These are phyloP conservation scores for Saccharomyces hybrid DNA, from an alignment of 1,139 yeast genomes.

Conservation along the genomic window DNA sequence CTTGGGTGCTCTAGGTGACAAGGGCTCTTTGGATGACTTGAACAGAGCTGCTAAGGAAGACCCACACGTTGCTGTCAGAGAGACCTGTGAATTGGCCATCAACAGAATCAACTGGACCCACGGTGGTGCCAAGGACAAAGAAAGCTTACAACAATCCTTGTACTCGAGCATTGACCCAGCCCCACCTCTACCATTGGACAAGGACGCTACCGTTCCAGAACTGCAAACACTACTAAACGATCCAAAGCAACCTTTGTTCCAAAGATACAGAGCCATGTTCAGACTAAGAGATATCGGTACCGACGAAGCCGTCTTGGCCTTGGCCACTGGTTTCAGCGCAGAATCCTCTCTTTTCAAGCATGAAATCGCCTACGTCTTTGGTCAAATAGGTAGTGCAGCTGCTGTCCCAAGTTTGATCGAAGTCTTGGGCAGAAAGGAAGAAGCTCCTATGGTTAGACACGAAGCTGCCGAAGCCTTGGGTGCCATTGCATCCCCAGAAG, in stretches of 20 bases:
- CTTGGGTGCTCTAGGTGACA: conserved; percentile 88
- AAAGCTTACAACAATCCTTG: conserved; percentile 64
- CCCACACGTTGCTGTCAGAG: conserved; percentile 81
- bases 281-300: conserved; percentile 91
- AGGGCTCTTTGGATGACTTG: conserved; percentile 62
- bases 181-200: conserved; percentile 76
- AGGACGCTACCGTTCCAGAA: conserved; percentile 51
- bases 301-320: conserved; percentile 84
- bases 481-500: conserved; percentile 93
- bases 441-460: conserved; percentile 98
- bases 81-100: conserved; percentile 95
- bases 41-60: conserved; percentile 59
- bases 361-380: conserved; percentile 96
- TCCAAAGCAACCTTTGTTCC: conserved; percentile 71
- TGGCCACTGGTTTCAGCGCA: conserved; percentile 84
- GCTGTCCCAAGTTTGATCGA: conserved; percentile 82
- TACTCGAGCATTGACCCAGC: conserved; percentile 95
- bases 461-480: conserved; percentile 99
- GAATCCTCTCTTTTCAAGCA: conserved; percentile 92
- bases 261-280: conserved; percentile 97
- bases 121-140: conserved; percentile 54
- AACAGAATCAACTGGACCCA: conserved; percentile 91
- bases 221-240: conserved; percentile 66
- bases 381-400: conserved; percentile 90
- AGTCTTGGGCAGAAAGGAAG: conserved; percentile 65